phyloP scores from a whole-genome alignment of 2,329 filamentous ascomycete species.

The Emmonsiellopsis sp. region DNA sequence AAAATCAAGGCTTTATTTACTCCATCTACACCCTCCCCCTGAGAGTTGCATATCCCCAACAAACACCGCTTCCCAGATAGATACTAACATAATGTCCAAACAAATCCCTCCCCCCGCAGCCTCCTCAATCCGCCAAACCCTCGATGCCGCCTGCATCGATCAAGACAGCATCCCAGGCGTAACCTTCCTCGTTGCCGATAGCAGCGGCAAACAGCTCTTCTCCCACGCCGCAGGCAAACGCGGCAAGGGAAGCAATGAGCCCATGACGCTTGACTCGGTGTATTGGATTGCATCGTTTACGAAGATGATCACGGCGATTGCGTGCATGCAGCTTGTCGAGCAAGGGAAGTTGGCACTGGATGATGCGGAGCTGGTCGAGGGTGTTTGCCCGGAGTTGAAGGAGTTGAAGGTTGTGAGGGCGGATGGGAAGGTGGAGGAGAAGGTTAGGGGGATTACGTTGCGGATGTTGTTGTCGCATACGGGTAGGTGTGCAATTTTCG shows the following conservation, averaged over 20 bases:
- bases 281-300: constrained; percentile 52
- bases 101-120: constrained; percentile 5
- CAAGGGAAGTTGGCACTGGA: constrained; percentile 34
- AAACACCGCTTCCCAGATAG: too few species aligned
- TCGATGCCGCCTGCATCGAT: constrained; percentile 21
- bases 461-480: constrained; percentile 50
- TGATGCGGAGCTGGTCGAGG: constrained; percentile 30
- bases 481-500: constrained; percentile 10
- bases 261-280: constrained; percentile 51
- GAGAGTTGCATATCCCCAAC: too few species aligned
- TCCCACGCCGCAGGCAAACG: constrained; percentile 41
- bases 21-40: too few species aligned
- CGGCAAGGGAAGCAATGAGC: constrained; percentile 35
- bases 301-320: constrained; percentile 36
- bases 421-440: constrained; percentile 29
- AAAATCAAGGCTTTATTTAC: too few species aligned
- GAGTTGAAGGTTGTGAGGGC: constrained; percentile 32
- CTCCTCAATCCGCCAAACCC: constrained; percentile 3
- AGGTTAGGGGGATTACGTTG: constrained; percentile 45
- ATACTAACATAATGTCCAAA: constrained; percentile 5
- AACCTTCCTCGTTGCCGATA: constrained; percentile 40
- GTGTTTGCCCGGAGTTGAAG: constrained; percentile 36
- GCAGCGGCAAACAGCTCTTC: constrained; percentile 40
- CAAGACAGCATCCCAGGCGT: constrained; percentile 37
- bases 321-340: constrained; percentile 42